Conservation (phyloP, 371 early-diverging fungal genomes). For the Mucor irregularis region DNA sequence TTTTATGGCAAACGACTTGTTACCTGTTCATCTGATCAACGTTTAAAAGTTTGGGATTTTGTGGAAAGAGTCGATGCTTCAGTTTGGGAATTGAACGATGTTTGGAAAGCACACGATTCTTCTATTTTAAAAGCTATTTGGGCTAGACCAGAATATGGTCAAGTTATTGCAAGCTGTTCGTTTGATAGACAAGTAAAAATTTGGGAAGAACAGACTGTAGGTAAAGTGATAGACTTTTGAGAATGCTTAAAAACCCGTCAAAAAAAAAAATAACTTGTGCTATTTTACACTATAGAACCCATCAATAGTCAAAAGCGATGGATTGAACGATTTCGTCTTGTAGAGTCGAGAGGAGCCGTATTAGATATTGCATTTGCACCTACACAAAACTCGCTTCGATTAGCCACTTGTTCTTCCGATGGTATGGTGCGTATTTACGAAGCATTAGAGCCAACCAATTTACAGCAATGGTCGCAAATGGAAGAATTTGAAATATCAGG, state of each 20-base stretch:
- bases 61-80: constrained; percentile 57
- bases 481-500: constrained; percentile 60
- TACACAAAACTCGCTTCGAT: constrained; percentile 68
- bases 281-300: constrained; percentile 41
- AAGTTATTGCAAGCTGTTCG: constrained; percentile 89
- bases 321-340: constrained; percentile 66
- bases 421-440: constrained; percentile 90
- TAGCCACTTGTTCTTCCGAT: constrained; percentile 87
- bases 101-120: constrained; percentile 92
- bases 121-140: constrained; percentile 84
- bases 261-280: neutral
- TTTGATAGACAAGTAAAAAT: constrained; percentile 89
- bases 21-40: constrained; percentile 91
- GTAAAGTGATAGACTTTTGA: constrained; percentile 45
- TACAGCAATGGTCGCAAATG: constrained; percentile 82
- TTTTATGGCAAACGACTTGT: constrained; percentile 89
- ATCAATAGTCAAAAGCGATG: constrained; percentile 70
- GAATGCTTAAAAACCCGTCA: neutral
- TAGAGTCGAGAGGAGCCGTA: constrained; percentile 76
- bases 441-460: constrained; percentile 79
- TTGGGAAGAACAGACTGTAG: constrained; percentile 87
- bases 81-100: constrained; percentile 80
- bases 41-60: constrained; percentile 91
- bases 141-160: constrained; percentile 95
- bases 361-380: constrained; percentile 92